These are phyloP conservation scores for Dispira parvispora DNA, from an alignment of 192 early-diverging fungal genomes.

Conservation along the genomic window DNA sequence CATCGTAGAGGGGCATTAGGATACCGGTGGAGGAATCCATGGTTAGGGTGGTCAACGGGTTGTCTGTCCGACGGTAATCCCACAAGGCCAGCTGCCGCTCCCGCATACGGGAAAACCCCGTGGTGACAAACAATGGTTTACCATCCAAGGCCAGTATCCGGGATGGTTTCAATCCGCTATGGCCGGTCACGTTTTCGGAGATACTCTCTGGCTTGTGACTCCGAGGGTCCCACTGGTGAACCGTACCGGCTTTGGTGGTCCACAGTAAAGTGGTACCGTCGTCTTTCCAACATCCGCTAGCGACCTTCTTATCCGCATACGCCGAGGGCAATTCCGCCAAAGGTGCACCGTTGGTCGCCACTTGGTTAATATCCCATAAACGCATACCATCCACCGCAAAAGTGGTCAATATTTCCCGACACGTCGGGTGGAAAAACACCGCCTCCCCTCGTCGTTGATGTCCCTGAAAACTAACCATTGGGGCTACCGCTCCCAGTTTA, in stretches of 20 bases:
- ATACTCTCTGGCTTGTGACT: not conserved
- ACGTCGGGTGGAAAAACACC: constrained; percentile 3
- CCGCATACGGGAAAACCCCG: constrained; percentile 29
- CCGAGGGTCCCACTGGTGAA: not conserved
- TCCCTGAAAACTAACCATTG: not conserved
- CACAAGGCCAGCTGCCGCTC: constrained; percentile 56
- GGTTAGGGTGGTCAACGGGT: constrained; percentile 34
- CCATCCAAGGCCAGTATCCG: constrained; percentile 53
- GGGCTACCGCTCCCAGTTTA: not conserved
- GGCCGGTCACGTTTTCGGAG: not conserved
- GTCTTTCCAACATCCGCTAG: not conserved
- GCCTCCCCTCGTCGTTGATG: not conserved
- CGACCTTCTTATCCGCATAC: not conserved
- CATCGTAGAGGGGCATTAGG: constrained; percentile 56
- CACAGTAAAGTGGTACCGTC: not conserved
- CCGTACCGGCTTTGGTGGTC: not conserved
- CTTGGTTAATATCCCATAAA: not conserved
- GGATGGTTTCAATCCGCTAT: constrained; percentile 15
- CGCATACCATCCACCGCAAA: not conserved
- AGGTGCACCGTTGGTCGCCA: not conserved
- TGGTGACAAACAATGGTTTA: constrained; percentile 41
- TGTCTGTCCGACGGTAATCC: constrained; percentile 45
- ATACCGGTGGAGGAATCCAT: constrained; percentile 57
- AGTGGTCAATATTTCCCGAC: constrained; percentile 1
- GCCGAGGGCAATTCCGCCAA: not conserved